phyloP scores from a whole-genome alignment of 306 rosid genomes.

The Castanea sativa region DNA sequence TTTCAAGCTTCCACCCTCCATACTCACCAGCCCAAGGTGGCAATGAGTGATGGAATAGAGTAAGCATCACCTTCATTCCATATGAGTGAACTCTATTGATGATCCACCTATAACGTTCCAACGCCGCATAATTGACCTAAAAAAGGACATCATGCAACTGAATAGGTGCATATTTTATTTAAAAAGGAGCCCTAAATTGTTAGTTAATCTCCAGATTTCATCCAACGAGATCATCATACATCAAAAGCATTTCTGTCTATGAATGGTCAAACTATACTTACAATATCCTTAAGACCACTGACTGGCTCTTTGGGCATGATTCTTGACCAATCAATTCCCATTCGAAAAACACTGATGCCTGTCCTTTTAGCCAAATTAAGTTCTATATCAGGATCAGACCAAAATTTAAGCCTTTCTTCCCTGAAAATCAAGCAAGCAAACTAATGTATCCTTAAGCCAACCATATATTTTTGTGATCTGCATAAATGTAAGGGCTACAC shows the following conservation, averaged over 20 bases:
- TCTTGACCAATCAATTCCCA: slow-evolving; percentile 98
- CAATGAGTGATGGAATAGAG: slow-evolving; percentile 94
- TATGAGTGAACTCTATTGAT: slow-evolving; percentile 69
- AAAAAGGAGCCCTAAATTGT: not conserved
- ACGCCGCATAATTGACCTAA: slow-evolving; percentile 88
- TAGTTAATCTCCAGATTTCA: slow-evolving; percentile 7
- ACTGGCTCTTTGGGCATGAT: slow-evolving; percentile 83
- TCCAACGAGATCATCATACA: not conserved
- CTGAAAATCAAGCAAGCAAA: slow-evolving; percentile 51
- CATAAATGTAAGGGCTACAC: not conserved
- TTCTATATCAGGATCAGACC: slow-evolving; percentile 98
- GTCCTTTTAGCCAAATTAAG: slow-evolving; percentile 81
- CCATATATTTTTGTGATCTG: not conserved
- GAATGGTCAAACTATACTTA: slow-evolving; percentile 42
- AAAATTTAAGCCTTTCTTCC: slow-evolving; percentile 93
- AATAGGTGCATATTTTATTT: slow-evolving; percentile 19
- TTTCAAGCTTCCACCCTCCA: slow-evolving; percentile 98
- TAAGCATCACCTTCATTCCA: slow-evolving; percentile 98
- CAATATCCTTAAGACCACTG: slow-evolving; percentile 57
- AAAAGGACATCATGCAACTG: slow-evolving; percentile 12
- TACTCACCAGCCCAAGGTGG: slow-evolving; percentile 95
- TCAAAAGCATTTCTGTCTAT: slow-evolving; percentile 14
- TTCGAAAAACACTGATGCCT: slow-evolving; percentile 76
- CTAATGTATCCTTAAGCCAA: slow-evolving; percentile 11
- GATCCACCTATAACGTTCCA: slow-evolving; percentile 97